Evolutionary conservation across 768 basidiomycete species (phyloP).

Genomic region (Termitomyces sp.): DNA sequence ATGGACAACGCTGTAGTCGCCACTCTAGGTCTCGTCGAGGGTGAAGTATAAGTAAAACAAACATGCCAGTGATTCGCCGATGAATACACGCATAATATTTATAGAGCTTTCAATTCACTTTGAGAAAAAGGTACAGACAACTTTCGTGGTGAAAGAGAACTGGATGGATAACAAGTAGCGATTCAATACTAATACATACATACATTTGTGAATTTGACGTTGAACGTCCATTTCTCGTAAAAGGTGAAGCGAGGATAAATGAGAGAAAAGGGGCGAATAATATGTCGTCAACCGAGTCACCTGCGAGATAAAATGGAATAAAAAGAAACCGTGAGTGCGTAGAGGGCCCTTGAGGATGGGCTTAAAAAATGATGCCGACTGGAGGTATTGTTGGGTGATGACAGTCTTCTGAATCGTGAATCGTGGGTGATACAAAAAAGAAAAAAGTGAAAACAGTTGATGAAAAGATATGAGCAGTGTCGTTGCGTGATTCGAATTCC

Average conservation of each 20-base stretch:
- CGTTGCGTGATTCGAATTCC: conserved; percentile 8
- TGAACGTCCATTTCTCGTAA: conserved; percentile 15
- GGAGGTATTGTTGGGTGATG: conserved; percentile 8
- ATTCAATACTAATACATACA: conserved; percentile 29
- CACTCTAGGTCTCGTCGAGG: neutral
- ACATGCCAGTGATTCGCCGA: too few relatives aligned
- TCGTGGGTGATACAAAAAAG: conserved; percentile 3
- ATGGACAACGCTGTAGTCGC: neutral
- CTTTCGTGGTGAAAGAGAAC: neutral
- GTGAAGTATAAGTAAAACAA: neutral
- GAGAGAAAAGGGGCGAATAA: neutral
- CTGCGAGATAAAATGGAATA: neutral
- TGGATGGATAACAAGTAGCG: neutral
- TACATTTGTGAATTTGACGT: conserved; percentile 19
- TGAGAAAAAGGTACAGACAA: neutral
- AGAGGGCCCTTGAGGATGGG: conserved; percentile 3
- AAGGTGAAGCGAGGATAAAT: neutral
- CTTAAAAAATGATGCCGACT: conserved; percentile 1
- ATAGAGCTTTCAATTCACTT: neutral
- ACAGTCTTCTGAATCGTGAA: conserved; percentile 1
- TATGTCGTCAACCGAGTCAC: neutral
- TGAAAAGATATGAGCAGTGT: conserved; percentile 14
- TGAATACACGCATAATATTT: too few relatives aligned
- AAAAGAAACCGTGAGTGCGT: conserved; percentile 8
- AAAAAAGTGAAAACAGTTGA: neutral